phyloP scores from a whole-genome alignment of 2,329 filamentous ascomycete genomes.

The Blumeria hordei region DNA sequence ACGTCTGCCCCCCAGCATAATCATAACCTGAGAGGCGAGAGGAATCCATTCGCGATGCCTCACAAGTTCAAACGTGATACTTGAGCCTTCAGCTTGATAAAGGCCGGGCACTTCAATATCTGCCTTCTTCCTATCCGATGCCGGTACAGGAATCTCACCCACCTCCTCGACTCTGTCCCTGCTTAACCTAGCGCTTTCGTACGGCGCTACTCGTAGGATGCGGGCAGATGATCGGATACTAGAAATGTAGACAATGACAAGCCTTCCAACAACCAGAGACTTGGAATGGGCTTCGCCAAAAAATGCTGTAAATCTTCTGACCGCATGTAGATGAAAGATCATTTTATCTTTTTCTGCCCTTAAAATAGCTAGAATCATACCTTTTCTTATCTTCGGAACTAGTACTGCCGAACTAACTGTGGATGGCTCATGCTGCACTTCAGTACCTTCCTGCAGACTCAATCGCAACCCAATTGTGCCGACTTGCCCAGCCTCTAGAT shows the following conservation, averaged over 20 bases:
- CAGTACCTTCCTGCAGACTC: too few relatives aligned
- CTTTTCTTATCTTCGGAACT: conserved; percentile 36
- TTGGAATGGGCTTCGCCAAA: conserved; percentile 42
- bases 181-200: conserved; percentile 3
- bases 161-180: too few relatives aligned
- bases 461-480: conserved; percentile 55
- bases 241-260: conserved; percentile 65
- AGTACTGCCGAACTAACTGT: conserved; percentile 13
- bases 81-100: not conserved
- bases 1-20: conserved; percentile 42
- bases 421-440: conserved; percentile 10
- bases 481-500: conserved; percentile 56
- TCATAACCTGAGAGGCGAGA: conserved; percentile 35
- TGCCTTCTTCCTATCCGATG: too few relatives aligned
- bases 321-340: conserved; percentile 33
- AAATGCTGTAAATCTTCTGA: conserved; percentile 43
- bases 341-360: conserved; percentile 32
- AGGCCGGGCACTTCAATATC: too few relatives aligned
- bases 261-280: conserved; percentile 37
- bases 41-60: conserved; percentile 51
- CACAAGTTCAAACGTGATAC: conserved; percentile 44
- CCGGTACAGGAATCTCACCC: too few relatives aligned
- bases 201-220: conserved; percentile 28
- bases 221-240: conserved; percentile 66
- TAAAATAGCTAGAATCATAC: conserved; percentile 55